Percentiles rank a stretch among this genome's conserved stretches.
Conservation (phyloP, 2,329 filamentous ascomycete species). For the Colletotrichum melonis region DNA sequence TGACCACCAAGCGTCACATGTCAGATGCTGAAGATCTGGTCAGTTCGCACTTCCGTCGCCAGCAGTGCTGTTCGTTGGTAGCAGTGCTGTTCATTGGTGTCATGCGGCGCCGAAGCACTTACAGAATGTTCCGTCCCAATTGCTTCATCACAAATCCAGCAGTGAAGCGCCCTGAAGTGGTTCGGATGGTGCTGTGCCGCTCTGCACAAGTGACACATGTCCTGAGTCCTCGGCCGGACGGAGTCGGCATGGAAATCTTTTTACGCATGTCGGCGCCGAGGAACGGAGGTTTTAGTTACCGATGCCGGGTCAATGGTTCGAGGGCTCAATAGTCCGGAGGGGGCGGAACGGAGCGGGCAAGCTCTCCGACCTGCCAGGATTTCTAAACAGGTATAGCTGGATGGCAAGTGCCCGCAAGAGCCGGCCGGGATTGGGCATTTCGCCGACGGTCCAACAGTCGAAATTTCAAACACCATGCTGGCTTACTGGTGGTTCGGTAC, state of each 20-base stretch:
- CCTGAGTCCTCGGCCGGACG: neutral
- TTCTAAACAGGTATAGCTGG: neutral
- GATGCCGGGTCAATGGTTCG: neutral
- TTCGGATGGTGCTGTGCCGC: neutral
- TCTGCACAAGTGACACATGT: neutral
- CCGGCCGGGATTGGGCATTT: slow-evolving; percentile 10
- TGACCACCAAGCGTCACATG: no score
- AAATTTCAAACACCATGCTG: neutral
- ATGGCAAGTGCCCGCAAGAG: neutral
- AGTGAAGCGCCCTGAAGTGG: neutral
- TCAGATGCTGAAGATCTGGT: no score
- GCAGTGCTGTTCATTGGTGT: neutral
- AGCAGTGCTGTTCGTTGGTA: neutral
- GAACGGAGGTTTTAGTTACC: slow-evolving; percentile 7
- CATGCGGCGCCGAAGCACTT: neutral
- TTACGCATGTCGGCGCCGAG: neutral
- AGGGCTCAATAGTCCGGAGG: slow-evolving; percentile 9
- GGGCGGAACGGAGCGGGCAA: neutral
- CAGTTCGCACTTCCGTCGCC: neutral
- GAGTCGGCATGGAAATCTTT: neutral
- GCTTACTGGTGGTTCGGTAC: neutral
- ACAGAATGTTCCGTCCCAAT: neutral
- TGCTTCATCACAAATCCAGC: neutral
- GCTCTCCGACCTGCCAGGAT: neutral
- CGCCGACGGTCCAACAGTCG: neutral